Evolutionary conservation across 495 filamentous ascomycete genomes (phyloP), one percentile per base, ranked within the genome.

Genomic region (Lichenothelia convexa): DNA sequence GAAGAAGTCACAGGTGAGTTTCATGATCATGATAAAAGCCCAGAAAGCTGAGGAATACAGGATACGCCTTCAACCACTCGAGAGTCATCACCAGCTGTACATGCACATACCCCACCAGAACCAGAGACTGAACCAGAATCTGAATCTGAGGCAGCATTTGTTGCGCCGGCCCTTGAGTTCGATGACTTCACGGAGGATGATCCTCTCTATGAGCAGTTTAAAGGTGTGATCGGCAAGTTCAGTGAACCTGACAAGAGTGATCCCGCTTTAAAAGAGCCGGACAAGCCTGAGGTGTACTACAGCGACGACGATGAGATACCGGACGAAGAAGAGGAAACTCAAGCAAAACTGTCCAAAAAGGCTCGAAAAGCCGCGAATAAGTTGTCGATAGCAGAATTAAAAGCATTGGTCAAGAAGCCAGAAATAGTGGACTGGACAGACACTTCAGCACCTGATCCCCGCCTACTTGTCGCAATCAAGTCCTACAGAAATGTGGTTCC

Each of bases 341-440:
- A 67, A 32, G 63, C 62, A 5, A 83, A 78, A 32, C 48, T 97
- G 31, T 93, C 83, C 18, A 95, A 93, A 59, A 93, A 93, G 64
- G 83, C 85, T 45, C 65, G 80, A 36, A 95, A 94, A 59, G 74
- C 79, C 60, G 56, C 79, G 48, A 87, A 78, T 61, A 93, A 91
- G 58, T 67, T 94, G 7, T 91, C 87, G 13, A 80, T 95, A 23
- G 89, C 89, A 24, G 84, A 94, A 55, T 68, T 97, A 32, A 95
- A 95, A 57, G 81, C 86, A 18, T 60, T 93, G 37, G 89, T 93
- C 31, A 66, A 68, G 46, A 89, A 85, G 45, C 89, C 89, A 6
- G 89, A 97, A 54, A 75, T 86, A 0, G 89, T 97, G 2, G 89
- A 95, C 47, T 94, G 87, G 89, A 91, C 87, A 30, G 89, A 97